A percentile compares a stretch with the other conserved stretches of the same genome.
phyloP scores from a whole-genome alignment of 352 stramenopile species.

The Pythium sukuiense region DNA sequence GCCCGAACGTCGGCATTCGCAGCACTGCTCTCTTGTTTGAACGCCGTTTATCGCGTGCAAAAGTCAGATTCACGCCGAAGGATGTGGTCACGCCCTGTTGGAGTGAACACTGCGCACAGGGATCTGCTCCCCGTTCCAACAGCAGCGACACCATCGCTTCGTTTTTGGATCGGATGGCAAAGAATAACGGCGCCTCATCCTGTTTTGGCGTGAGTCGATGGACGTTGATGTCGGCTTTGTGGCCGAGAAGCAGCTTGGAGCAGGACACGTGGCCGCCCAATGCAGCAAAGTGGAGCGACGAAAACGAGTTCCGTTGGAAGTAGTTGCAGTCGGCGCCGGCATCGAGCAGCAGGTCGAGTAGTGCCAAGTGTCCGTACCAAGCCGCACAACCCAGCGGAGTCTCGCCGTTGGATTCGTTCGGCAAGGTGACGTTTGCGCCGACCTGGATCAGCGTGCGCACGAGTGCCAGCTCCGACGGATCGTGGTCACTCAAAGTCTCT shows the following conservation, averaged over 20 bases:
- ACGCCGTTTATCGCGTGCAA: not conserved
- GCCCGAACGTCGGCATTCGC: constrained; percentile 9
- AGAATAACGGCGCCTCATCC: constrained; percentile 54
- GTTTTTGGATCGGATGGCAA: constrained; percentile 56
- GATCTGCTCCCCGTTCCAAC: constrained; percentile 39
- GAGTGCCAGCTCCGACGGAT: constrained; percentile 35
- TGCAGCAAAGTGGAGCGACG: constrained; percentile 57
- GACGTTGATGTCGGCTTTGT: constrained; percentile 41
- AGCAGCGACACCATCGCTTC: constrained; percentile 49
- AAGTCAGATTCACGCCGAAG: constrained; percentile 32
- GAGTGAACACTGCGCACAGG: constrained; percentile 44
- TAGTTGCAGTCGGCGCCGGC: constrained; percentile 38
- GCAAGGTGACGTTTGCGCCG: constrained; percentile 49
- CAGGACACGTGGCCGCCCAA: constrained; percentile 42
- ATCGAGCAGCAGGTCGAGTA: constrained; percentile 58
- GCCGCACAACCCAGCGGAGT: constrained; percentile 51
- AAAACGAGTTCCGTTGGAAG: constrained; percentile 46
- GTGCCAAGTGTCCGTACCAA: constrained; percentile 43
- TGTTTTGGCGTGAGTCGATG: constrained; percentile 32
- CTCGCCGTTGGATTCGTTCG: constrained; percentile 53
- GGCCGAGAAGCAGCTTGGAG: constrained; percentile 41
- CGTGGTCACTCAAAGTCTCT: not conserved
- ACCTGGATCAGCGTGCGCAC: constrained; percentile 50
- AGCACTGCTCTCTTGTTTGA: constrained; percentile 1
- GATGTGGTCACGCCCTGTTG: constrained; percentile 34